Percentiles rank a stretch among this genome's conserved stretches.
Conservation (phyloP, 2,329 filamentous ascomycete species). For the Sporothrix phasma region DNA sequence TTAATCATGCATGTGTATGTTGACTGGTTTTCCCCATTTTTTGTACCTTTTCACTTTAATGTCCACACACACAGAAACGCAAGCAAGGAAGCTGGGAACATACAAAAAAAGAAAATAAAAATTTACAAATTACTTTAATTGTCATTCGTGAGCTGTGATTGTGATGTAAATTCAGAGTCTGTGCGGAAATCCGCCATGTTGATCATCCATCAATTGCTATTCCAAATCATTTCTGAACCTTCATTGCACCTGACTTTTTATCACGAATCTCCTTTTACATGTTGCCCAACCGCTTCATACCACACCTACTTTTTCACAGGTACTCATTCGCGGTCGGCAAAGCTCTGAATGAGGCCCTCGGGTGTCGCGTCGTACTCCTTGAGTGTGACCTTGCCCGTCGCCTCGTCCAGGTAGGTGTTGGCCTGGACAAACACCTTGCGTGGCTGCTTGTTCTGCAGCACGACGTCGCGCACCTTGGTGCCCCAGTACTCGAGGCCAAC, state of each 20-base stretch:
- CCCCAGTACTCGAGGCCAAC: slow-evolving; percentile 80
- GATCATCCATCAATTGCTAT: too few relatives aligned
- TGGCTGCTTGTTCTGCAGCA: slow-evolving; percentile 69
- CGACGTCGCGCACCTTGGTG: slow-evolving; percentile 64
- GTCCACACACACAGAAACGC: neutral
- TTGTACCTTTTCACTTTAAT: neutral
- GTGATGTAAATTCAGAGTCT: too few relatives aligned
- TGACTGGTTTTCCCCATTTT: neutral
- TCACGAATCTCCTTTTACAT: neutral
- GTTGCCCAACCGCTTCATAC: neutral
- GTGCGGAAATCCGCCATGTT: too few relatives aligned
- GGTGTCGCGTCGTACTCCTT: slow-evolving; percentile 78
- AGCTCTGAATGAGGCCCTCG: slow-evolving; percentile 77
- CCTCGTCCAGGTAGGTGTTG: slow-evolving; percentile 66
- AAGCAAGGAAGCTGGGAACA: neutral
- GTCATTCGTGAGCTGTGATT: neutral
- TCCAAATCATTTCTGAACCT: too few relatives aligned
- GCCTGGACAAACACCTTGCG: slow-evolving; percentile 89
- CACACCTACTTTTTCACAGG: neutral
- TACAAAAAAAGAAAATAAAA: neutral
- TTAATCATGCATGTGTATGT: neutral
- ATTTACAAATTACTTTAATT: neutral
- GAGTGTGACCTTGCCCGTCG: slow-evolving; percentile 60
- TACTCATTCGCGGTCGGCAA: slow-evolving; percentile 47
- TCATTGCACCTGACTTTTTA: too few relatives aligned